A percentile compares a stretch with the other conserved stretches of the same genome.
Evolutionary conservation across 129 eudicot species (phyloP).

Genomic region (Erigeron canadensis): DNA sequence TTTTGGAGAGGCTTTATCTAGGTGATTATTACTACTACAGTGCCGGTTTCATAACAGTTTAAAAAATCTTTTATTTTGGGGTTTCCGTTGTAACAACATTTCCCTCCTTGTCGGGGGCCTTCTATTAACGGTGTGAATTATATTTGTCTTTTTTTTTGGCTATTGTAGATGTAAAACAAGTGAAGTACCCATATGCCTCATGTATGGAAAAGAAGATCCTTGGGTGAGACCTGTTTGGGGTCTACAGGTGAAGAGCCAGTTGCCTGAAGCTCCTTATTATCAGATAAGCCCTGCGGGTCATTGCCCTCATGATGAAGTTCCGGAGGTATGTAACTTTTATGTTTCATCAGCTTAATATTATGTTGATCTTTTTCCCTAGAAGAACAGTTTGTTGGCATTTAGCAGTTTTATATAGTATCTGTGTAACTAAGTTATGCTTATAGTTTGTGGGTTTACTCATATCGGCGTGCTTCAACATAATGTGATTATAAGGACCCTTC

Average conservation of each 20-base stretch:
- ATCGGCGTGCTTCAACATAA: not conserved
- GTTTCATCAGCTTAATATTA: not conserved
- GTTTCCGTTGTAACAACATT: not conserved
- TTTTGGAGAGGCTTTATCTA: constrained; percentile 71
- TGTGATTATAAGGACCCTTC: not conserved
- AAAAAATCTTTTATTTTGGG: not conserved
- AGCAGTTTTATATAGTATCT: not conserved
- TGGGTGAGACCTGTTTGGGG: constrained; percentile 98
- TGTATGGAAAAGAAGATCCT: constrained; percentile 98
- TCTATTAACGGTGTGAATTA: not conserved
- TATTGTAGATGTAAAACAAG: constrained; percentile 55
- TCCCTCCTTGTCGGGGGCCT: not conserved
- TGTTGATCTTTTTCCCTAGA: not conserved
- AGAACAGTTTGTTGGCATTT: not conserved
- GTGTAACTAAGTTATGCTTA: not conserved
- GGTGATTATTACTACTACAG: constrained; percentile 35
- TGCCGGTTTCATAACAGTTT: not conserved
- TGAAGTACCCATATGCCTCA: constrained; percentile 71
- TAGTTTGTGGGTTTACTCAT: not conserved
- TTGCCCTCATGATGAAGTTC: constrained; percentile 99
- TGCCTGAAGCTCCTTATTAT: constrained; percentile 90
- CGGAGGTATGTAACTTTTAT: constrained; percentile 62
- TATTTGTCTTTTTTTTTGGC: constrained; percentile 1
- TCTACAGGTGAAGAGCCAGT: constrained; percentile 70
- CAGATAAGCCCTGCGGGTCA: constrained; percentile 98